Evolutionary conservation across 768 basidiomycete species (phyloP).

Genomic region (Mycena haematopus): DNA sequence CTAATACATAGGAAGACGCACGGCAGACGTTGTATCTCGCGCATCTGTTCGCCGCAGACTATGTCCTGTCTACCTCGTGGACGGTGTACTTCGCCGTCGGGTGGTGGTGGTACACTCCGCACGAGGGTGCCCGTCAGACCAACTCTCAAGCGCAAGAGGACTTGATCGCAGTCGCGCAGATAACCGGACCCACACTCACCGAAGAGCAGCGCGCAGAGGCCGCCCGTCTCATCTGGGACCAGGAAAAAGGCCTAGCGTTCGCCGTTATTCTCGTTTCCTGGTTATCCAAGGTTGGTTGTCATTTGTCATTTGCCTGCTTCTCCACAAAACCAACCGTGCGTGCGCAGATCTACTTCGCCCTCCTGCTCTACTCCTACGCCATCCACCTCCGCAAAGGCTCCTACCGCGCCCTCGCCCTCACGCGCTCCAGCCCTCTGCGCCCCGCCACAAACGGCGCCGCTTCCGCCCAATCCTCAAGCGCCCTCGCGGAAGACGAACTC

Average conservation of each 20-base stretch:
- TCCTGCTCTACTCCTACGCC: conserved; percentile 92
- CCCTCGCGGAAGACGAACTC: conserved; percentile 52
- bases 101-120: conserved; percentile 93
- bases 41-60: conserved; percentile 91
- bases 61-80: conserved; percentile 88
- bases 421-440: conserved; percentile 43
- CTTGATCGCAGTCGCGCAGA: conserved; percentile 69
- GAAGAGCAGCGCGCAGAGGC: conserved; percentile 71
- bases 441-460: conserved; percentile 40
- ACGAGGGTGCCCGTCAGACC: conserved; percentile 81
- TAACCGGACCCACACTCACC: conserved; percentile 59
- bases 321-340: too few species aligned
- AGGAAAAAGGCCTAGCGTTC: conserved; percentile 85
- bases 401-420: conserved; percentile 85
- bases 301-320: conserved; percentile 11
- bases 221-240: conserved; percentile 85
- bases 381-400: conserved; percentile 90
- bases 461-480: conserved; percentile 28
- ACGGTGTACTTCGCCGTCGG: conserved; percentile 88
- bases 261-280: conserved; percentile 83
- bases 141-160: conserved; percentile 91
- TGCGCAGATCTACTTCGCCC: conserved; percentile 85
- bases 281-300: conserved; percentile 80
- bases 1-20: conserved; percentile 78
- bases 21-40: conserved; percentile 87